Evolutionary conservation across 305 asterid genomes (phyloP).

Genomic region (Euphrasia arctica): DNA sequence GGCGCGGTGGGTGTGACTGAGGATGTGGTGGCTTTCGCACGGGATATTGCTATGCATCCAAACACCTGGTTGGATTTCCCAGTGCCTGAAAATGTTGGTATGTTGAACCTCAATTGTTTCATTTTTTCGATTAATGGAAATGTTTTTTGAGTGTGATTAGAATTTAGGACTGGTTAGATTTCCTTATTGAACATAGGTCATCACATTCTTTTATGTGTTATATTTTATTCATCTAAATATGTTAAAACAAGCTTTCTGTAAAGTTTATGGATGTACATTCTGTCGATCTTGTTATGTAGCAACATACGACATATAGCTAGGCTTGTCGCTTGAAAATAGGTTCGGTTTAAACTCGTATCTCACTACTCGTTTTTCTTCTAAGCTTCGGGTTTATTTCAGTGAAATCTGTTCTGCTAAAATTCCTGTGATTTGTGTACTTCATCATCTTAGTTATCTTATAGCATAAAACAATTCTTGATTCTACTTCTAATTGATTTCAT

Average conservation of each 20-base stretch:
- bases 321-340: not conserved
- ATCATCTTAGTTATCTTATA: constrained; percentile 12
- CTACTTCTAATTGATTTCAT: too few relatives aligned
- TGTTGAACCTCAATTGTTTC: constrained; percentile 16
- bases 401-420: not conserved
- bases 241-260: too few relatives aligned
- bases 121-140: not conserved
- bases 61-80: constrained; percentile 90
- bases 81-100: constrained; percentile 55
- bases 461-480: not conserved
- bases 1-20: constrained; percentile 80
- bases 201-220: not conserved
- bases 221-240: not conserved
- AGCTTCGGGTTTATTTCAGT: not conserved
- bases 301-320: not conserved
- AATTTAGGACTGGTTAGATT: constrained; percentile 12
- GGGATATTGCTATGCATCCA: constrained; percentile 84
- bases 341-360: not conserved
- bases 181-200: constrained; percentile 14
- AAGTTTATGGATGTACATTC: too few relatives aligned
- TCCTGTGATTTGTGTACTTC: constrained; percentile 8
- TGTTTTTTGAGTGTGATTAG: constrained; percentile 14
- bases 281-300: not conserved
- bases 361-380: not conserved
- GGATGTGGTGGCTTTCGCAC: constrained; percentile 78